phyloP scores from a whole-genome alignment of 495 filamentous ascomycete genomes.

The Tuber aestivum region DNA sequence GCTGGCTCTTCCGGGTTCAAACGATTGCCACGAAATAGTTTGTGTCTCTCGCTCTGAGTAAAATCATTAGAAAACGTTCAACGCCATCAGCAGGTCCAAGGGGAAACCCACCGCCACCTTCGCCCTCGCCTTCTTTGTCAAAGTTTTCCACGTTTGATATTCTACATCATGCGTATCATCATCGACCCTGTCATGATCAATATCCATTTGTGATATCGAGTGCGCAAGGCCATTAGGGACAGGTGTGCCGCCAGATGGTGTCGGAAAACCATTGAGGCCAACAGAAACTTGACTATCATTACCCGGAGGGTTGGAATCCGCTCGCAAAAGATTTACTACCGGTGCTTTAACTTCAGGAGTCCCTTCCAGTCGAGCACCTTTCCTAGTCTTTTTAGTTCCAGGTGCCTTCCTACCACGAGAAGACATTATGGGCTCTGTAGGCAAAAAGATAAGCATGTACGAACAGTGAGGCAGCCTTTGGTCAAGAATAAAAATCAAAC shows the following conservation, averaged over 20 bases:
- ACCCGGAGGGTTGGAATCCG: conserved; percentile 58
- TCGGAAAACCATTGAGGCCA: conserved; percentile 75
- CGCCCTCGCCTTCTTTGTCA: conserved; percentile 95
- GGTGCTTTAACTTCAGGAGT: conserved; percentile 61
- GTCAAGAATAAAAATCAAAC: conserved; percentile 24
- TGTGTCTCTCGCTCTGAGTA: conserved; percentile 58
- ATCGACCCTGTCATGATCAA: conserved; percentile 50
- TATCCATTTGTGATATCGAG: conserved; percentile 44
- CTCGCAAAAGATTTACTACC: conserved; percentile 49
- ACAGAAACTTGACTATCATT: conserved; percentile 50
- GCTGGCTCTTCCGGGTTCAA: conserved; percentile 85
- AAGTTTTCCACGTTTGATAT: conserved; percentile 97
- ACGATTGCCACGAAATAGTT: conserved; percentile 75
- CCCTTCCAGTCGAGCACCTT: conserved; percentile 70
- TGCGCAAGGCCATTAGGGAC: conserved; percentile 33
- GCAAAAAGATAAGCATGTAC: conserved; percentile 31
- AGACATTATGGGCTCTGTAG: conserved; percentile 86
- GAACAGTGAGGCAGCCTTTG: conserved; percentile 4
- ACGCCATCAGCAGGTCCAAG: conserved; percentile 3
- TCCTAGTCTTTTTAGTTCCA: conserved; percentile 71
- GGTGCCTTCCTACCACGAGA: conserved; percentile 88
- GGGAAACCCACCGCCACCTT: conserved; percentile 57
- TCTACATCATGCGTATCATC: conserved; percentile 64
- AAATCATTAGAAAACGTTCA: conserved; percentile 21
- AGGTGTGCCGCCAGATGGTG: conserved; percentile 61